Evolutionary conservation across 306 rosid genomes (phyloP).

Genomic region (Medicago truncatula): DNA sequence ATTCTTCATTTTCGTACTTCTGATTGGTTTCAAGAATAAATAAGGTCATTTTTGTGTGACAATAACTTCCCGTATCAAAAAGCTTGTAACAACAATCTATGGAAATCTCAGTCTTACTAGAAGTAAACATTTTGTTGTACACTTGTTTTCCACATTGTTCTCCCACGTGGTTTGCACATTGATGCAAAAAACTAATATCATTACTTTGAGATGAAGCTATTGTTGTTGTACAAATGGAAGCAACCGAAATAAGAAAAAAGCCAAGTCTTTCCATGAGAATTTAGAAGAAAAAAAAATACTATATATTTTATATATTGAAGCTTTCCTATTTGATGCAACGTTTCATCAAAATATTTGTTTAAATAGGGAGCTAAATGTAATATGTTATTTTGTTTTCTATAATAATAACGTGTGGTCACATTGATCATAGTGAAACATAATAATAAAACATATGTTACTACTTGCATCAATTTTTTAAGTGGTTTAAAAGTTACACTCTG

Average conservation of each 20-base stretch:
- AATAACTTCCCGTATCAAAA: background rate
- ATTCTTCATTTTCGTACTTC: background rate
- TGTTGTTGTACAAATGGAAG: background rate
- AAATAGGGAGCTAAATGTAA: background rate
- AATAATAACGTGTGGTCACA: background rate
- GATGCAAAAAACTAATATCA: background rate
- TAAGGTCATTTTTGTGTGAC: conserved; percentile 1
- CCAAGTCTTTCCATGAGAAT: conserved; percentile 14
- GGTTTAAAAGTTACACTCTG: background rate
- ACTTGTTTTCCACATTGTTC: background rate
- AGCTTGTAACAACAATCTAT: conserved; percentile 3
- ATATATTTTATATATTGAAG: background rate
- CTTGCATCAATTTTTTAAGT: background rate
- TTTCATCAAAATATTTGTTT: background rate
- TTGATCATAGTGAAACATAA: background rate
- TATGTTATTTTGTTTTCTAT: background rate
- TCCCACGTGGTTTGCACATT: conserved; percentile 21
- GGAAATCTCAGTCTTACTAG: background rate
- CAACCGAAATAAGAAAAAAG: conserved; percentile 12
- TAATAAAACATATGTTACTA: conserved; percentile 8
- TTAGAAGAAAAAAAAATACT: background rate
- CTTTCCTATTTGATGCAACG: background rate
- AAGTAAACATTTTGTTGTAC: background rate
- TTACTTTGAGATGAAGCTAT: background rate
- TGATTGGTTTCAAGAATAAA: background rate